Evolutionary conservation across 371 early-diverging fungal genomes (phyloP), one percentile per base, ranked within the genome.

Genomic region (Apophysomyces elegans): DNA sequence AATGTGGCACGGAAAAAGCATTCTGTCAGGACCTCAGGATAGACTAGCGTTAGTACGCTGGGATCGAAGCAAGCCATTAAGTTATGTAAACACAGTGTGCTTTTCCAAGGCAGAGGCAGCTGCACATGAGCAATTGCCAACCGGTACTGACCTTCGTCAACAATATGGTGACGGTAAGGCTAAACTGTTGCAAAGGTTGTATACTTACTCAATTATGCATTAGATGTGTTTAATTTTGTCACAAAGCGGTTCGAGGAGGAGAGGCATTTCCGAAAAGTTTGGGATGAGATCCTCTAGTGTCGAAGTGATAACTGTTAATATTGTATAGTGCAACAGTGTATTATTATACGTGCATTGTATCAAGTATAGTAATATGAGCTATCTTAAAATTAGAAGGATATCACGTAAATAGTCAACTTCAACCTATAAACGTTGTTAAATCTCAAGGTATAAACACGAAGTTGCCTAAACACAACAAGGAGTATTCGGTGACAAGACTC

Each of bases 1-100:
- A 71, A 86, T 95, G 61, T 97, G 94, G 91, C 84, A 88, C 45
- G 92, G 93, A 32, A 88, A 88, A 66, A 91, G 93, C 66, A 89
- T 88, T 2, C 37, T 96, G 1, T 92, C 95, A 2, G 89, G 91
- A 8, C 77, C 87, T 7, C 77, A 78, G 50, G 95, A 96, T 58
- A 91, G 90, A 63, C 71, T 92, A 13, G 83, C 90, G 0, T 76
- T 97, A 35, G 83, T 84, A 1, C 84, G 95, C 43, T 97, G 97
- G 97, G 84, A 92, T 50, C 74, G 77, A 14, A 66, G 75, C 14
- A 74, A 86, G 54, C 94, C 94, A 1, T 75, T 89, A 47, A 69
- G 82, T 5, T 79, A 90, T 36, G 80, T 84, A 50, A 97, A 97
- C 68, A 81, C 92, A 38, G 88, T 96, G 3, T 91, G 94, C 64